phyloP scores from a whole-genome alignment of 2,329 filamentous ascomycete genomes.

The Purpureocillium lavendulum region DNA sequence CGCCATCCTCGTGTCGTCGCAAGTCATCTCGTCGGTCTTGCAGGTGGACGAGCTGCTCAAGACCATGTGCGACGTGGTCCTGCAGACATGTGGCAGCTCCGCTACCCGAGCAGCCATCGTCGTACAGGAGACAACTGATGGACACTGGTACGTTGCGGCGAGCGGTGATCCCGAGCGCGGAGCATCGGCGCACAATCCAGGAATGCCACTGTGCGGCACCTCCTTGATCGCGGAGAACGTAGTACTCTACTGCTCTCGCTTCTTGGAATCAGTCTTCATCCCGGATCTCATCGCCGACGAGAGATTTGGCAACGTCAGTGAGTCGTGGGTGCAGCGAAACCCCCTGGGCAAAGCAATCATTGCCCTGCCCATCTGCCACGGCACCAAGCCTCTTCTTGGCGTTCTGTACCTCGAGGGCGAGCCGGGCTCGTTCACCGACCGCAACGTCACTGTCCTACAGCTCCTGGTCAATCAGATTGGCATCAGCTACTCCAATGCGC shows the following conservation, averaged over 20 bases:
- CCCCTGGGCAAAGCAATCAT: conserved; percentile 67
- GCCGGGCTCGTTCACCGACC: conserved; percentile 68
- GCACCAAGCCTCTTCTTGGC: conserved; percentile 60
- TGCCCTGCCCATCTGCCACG: conserved; percentile 71
- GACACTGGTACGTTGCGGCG: conserved; percentile 65
- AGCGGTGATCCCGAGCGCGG: conserved; percentile 64
- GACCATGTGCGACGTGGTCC: conserved; percentile 74
- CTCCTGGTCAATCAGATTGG: conserved; percentile 72
- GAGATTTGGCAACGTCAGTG: conserved; percentile 66
- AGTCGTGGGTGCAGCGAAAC: conserved; percentile 59
- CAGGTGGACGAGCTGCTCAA: conserved; percentile 67
- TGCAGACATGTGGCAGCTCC: conserved; percentile 65
- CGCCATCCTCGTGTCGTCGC: conserved; percentile 69
- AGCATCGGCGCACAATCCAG: conserved; percentile 57
- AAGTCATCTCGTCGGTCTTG: conserved; percentile 71
- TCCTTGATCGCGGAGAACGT: conserved; percentile 68
- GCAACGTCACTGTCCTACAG: conserved; percentile 57
- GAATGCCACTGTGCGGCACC: conserved; percentile 55
- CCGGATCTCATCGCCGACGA: conserved; percentile 68
- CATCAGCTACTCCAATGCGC: conserved; percentile 61
- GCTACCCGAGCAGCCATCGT: conserved; percentile 67
- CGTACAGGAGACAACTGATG: conserved; percentile 54
- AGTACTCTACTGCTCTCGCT: conserved; percentile 67
- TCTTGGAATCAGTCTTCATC: conserved; percentile 67
- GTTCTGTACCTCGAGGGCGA: conserved; percentile 69